Percentiles rank a stretch among this genome's conserved stretches.
Evolutionary conservation across 495 filamentous ascomycete genomes (phyloP).

Genomic region (Xylaria scruposa): DNA sequence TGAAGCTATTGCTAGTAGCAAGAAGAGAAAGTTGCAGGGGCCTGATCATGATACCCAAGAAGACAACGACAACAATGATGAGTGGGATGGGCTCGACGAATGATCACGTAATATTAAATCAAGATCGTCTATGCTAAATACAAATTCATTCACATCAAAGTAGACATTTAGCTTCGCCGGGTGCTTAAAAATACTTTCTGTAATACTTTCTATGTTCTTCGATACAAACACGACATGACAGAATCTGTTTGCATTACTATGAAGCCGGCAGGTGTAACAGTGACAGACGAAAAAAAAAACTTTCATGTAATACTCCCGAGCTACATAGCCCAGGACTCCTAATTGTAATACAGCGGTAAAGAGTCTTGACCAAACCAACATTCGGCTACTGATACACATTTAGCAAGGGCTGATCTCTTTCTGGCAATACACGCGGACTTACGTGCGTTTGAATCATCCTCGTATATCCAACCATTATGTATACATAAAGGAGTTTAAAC

Average conservation of each 20-base stretch:
- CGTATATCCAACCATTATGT: not conserved
- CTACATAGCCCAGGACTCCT: not conserved
- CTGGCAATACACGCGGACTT: not conserved
- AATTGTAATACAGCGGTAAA: not conserved
- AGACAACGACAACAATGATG: conserved; percentile 49
- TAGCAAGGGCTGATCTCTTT: not conserved
- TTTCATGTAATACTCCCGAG: not conserved
- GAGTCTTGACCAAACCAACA: not conserved
- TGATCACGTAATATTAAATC: conserved; percentile 28
- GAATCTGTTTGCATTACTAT: not conserved
- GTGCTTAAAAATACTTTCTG: not conserved
- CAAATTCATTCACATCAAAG: not conserved
- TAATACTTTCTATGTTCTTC: not conserved
- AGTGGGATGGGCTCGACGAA: conserved; percentile 74
- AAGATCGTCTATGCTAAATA: not conserved
- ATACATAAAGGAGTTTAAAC: not conserved
- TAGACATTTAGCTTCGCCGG: not conserved
- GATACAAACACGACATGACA: not conserved
- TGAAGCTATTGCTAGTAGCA: conserved; percentile 76
- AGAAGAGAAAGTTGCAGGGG: conserved; percentile 59
- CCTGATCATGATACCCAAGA: conserved; percentile 49
- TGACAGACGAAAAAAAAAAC: not conserved
- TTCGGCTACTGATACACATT: not conserved
- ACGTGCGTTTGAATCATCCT: not conserved
- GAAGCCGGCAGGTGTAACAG: not conserved